Percentiles rank a stretch among this genome's conserved stretches.
phyloP scores from a whole-genome alignment of 1,284 basidiomycete genomes.

The Austropuccinia psidii region DNA sequence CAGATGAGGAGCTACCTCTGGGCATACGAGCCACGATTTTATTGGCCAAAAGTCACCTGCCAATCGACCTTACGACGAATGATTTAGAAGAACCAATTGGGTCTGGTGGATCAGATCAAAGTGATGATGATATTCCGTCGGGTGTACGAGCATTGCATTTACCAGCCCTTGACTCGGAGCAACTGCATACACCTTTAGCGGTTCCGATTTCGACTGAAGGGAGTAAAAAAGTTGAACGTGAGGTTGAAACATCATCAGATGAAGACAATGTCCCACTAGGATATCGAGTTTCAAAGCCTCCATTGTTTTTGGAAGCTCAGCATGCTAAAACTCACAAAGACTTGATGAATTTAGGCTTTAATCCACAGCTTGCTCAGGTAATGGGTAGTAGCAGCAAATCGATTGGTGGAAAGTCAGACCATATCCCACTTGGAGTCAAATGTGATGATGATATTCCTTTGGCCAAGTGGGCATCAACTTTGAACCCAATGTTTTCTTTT shows the following conservation, averaged over 20 bases:
- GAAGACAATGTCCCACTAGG: slow-evolving; percentile 29
- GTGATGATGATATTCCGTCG: slow-evolving; percentile 24
- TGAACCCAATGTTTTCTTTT: slow-evolving; percentile 10
- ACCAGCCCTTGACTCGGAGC: neutral
- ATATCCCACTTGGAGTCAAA: slow-evolving; percentile 15
- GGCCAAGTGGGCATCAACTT: neutral
- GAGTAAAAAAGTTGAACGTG: neutral
- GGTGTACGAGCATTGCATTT: slow-evolving; percentile 26
- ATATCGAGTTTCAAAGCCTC: slow-evolving; percentile 18
- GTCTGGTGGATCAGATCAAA: slow-evolving; percentile 19
- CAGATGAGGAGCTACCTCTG: slow-evolving; percentile 33
- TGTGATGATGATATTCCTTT: neutral
- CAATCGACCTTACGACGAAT: slow-evolving; percentile 34
- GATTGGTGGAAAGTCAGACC: slow-evolving; percentile 17
- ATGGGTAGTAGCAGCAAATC: neutral
- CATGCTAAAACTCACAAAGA: neutral
- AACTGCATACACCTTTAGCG: neutral
- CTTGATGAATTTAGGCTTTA: neutral
- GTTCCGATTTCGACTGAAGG: neutral
- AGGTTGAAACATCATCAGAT: neutral
- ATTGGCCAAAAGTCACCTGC: slow-evolving; percentile 17
- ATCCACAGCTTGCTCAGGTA: neutral
- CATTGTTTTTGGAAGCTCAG: neutral
- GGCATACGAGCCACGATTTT: slow-evolving; percentile 31
- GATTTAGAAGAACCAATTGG: slow-evolving; percentile 25